A percentile compares a stretch with the other conserved stretches of the same genome.
These are phyloP conservation scores for Monosporascus sp. DNA, from an alignment of 2,329 filamentous ascomycete species.

Conservation along the genomic window DNA sequence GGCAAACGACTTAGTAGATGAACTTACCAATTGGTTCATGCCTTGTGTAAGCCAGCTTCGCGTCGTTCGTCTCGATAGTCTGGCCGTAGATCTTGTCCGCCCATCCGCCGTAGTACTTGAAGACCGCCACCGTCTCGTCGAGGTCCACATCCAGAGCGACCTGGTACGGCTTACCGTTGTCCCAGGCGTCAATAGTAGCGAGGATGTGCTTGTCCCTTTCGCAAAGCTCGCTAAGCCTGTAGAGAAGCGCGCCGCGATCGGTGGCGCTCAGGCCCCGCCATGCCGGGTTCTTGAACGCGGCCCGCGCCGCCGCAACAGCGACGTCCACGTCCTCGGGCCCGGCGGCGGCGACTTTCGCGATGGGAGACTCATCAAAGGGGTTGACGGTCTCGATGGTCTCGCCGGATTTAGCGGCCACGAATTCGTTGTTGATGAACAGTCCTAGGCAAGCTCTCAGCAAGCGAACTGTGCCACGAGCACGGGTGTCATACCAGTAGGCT, in stretches of 20 bases:
- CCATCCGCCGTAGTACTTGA: slow-evolving; percentile 73
- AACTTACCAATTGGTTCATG: slow-evolving; percentile 54
- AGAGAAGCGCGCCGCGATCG: slow-evolving; percentile 64
- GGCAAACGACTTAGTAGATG: no score
- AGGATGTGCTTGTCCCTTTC: slow-evolving; percentile 52
- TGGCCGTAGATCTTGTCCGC: slow-evolving; percentile 76
- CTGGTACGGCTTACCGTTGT: slow-evolving; percentile 71
- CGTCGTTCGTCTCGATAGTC: slow-evolving; percentile 62
- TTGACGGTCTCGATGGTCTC: slow-evolving; percentile 60
- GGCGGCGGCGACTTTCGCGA: slow-evolving; percentile 62
- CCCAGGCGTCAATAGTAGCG: slow-evolving; percentile 67
- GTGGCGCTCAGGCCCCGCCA: slow-evolving; percentile 65
- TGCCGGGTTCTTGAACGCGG: slow-evolving; percentile 60
- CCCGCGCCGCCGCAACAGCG: slow-evolving; percentile 64
- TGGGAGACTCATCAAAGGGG: slow-evolving; percentile 54
- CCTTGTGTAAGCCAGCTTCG: slow-evolving; percentile 71
- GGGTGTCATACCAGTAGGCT: not conserved
- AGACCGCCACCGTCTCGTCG: slow-evolving; percentile 35
- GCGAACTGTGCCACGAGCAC: not conserved
- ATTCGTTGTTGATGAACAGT: slow-evolving; percentile 73
- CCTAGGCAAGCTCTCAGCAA: slow-evolving; percentile 30
- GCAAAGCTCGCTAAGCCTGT: slow-evolving; percentile 65
- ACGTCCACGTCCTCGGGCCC: slow-evolving; percentile 58
- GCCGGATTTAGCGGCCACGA: slow-evolving; percentile 54
- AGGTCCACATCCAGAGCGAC: slow-evolving; percentile 61